Base-by-base conservation (phyloP, 2,329 filamentous ascomycete genomes). In the Scytalidium lignicola region DNA sequence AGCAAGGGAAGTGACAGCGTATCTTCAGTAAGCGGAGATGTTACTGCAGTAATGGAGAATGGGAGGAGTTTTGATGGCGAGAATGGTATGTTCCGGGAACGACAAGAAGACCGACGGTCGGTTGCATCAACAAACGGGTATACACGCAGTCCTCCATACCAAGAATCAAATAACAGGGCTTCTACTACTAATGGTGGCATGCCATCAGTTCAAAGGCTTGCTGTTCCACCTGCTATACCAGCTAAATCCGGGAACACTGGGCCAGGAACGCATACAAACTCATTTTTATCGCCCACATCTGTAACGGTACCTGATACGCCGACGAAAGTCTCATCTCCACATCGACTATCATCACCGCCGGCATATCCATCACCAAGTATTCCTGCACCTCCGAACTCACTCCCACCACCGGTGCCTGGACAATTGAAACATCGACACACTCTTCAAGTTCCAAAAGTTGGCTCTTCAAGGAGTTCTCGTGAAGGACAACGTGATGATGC, bases 341-440 rank as follows among this genome's bases (percentile, higher is more conserved):
- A 86, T 52, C 75, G 82, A 61, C 82, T 83, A 57, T 86, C 85
- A 3, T 83, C 83, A 2, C 83, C 86, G 9, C 75, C 84, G 45
- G 62, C 79, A 60, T 80, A 82, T 58, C 69, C 23, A 72, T 44
- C 75, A 12, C 70, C 76, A 1, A 76, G 79, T n/a, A 70, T 70
- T 28, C 65, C 68, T 2, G 70, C 75, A 50, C 66, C 75, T n/a
- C 57, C 55, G 12, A 55, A 40, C 28, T 59, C 60, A 15, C 46
- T 49, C 18, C 55, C 50, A 41, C 75, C 83, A 37, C 72, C 80
- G 8, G 74, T 75, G 13, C 71, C 74, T 26, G 69, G 78, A 18
- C 78, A 80, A 48, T 71, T 92, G 44, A 86, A 86, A 66, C 89
- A 96, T 53, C 83, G 91, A 56, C 87, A 96, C 69, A 96, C 90